A percentile compares a stretch with the other conserved stretches of the same genome.
Evolutionary conservation across 306 rosid genomes (phyloP).

Genomic region (Parietaria judaica): DNA sequence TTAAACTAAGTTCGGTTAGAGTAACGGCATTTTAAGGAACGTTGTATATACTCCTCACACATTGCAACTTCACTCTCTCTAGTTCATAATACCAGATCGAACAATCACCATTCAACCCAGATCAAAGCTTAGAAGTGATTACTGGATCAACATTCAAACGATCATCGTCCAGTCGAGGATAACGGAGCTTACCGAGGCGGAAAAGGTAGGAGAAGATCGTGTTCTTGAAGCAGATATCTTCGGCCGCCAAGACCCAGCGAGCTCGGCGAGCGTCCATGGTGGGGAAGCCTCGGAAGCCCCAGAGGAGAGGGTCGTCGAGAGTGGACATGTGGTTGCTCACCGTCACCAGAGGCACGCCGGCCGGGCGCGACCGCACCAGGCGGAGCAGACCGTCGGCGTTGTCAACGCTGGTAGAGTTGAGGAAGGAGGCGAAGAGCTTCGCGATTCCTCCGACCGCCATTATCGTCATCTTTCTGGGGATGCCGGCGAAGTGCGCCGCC

Average conservation of each 20-base stretch:
- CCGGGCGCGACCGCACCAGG: conserved; percentile 60
- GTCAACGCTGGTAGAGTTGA: conserved; percentile 63
- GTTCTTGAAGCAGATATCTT: conserved; percentile 76
- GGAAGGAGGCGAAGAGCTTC: conserved; percentile 42
- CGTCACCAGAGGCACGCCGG: conserved; percentile 74
- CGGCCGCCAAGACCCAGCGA: conserved; percentile 82
- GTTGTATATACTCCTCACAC: no score
- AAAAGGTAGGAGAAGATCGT: conserved; percentile 49
- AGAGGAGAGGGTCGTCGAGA: conserved; percentile 81
- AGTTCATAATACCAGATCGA: no score
- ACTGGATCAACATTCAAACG: not conserved
- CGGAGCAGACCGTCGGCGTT: conserved; percentile 68
- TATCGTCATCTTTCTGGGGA: conserved; percentile 52
- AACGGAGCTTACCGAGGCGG: conserved; percentile 44
- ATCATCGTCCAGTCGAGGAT: not conserved
- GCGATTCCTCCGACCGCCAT: conserved; percentile 59
- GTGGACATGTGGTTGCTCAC: conserved; percentile 97
- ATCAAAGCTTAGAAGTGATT: not conserved
- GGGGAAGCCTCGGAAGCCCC: conserved; percentile 89
- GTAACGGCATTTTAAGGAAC: no score
- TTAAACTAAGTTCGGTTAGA: no score
- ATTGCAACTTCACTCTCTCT: no score
- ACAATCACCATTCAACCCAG: no score
- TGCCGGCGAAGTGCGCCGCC: conserved; percentile 43
- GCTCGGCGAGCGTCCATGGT: conserved; percentile 33